Conservation (phyloP, 2,329 filamentous ascomycete species). For the Sclerotinia minor region DNA sequence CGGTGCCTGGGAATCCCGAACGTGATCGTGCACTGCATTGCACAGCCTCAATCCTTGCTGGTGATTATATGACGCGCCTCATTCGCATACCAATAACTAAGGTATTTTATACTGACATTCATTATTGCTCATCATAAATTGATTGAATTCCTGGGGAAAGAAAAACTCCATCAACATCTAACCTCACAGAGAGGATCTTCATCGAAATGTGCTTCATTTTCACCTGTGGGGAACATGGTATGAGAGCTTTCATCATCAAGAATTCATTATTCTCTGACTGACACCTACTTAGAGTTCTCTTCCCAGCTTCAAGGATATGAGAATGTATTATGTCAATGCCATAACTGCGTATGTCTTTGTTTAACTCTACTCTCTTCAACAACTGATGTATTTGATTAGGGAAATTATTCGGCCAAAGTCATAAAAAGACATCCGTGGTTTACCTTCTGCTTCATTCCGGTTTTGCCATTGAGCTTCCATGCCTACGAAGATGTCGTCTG, state of each 20-base stretch:
- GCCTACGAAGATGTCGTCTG: slow-evolving; percentile 71
- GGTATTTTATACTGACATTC: neutral
- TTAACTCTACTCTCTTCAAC: neutral
- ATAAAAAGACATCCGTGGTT: slow-evolving; percentile 71
- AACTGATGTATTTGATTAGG: slow-evolving; percentile 38
- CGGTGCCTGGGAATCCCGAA: neutral
- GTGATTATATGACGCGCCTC: slow-evolving; percentile 17
- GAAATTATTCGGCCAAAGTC: slow-evolving; percentile 61
- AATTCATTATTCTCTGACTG: slow-evolving; percentile 23
- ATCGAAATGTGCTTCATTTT: slow-evolving; percentile 28
- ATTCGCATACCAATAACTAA: neutral
- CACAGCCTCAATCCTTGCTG: slow-evolving; percentile 19
- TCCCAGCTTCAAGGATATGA: slow-evolving; percentile 55
- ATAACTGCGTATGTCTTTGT: slow-evolving; percentile 53
- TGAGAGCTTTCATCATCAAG: slow-evolving; percentile 22
- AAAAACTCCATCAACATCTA: slow-evolving; percentile 5
- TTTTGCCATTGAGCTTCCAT: slow-evolving; percentile 69
- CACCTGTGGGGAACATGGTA: slow-evolving; percentile 42
- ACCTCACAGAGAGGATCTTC: slow-evolving; percentile 11
- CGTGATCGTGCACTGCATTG: neutral
- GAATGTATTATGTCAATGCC: slow-evolving; percentile 61
- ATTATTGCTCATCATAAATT: slow-evolving; percentile 9
- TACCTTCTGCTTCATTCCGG: slow-evolving; percentile 75
- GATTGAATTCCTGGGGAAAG: slow-evolving; percentile 12
- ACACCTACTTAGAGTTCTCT: slow-evolving; percentile 39